phyloP scores from a whole-genome alignment of 208 protist species.

The Jaenimonas drosophilae region DNA sequence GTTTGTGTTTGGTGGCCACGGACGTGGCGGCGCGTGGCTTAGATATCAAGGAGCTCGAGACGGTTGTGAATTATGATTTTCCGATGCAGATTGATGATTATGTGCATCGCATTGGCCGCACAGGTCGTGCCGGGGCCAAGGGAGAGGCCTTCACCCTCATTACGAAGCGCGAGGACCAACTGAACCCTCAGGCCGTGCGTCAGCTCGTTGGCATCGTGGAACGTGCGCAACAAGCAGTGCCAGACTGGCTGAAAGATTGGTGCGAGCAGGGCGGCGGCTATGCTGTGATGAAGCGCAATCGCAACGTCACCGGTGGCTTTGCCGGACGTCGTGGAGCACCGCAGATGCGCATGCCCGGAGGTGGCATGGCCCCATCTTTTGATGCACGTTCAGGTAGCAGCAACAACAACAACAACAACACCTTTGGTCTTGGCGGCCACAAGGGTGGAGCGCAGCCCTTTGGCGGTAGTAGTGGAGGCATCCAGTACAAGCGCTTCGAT shows the following conservation, averaged over 20 bases:
- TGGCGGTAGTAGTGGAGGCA: slow-evolving; percentile 14
- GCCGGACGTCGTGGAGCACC: slow-evolving; percentile 19
- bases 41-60: slow-evolving; percentile 97
- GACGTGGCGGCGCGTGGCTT: slow-evolving; percentile 94
- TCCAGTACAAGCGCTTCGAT: slow-evolving; percentile 12
- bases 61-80: slow-evolving; percentile 99
- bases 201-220: slow-evolving; percentile 58
- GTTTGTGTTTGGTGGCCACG: slow-evolving; percentile 84
- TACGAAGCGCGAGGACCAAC: slow-evolving; percentile 82
- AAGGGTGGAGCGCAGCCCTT: slow-evolving; percentile 16
- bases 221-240: slow-evolving; percentile 60
- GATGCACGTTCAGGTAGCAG: slow-evolving; percentile 4
- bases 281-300: slow-evolving; percentile 47
- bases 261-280: slow-evolving; percentile 29
- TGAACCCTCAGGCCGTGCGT: slow-evolving; percentile 76
- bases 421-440: slow-evolving; percentile 32
- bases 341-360: slow-evolving; percentile 37
- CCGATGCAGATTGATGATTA: slow-evolving; percentile 98
- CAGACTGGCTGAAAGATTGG: slow-evolving; percentile 71
- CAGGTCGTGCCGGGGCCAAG: slow-evolving; percentile 84
- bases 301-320: slow-evolving; percentile 52
- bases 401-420: slow-evolving; percentile 6
- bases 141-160: slow-evolving; percentile 82
- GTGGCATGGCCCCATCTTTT: slow-evolving; percentile 14
- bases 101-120: slow-evolving; percentile 96